These are phyloP conservation scores for Colletotrichum brevisporum DNA, from an alignment of 2,329 filamentous ascomycete genomes.

Conservation along the genomic window DNA sequence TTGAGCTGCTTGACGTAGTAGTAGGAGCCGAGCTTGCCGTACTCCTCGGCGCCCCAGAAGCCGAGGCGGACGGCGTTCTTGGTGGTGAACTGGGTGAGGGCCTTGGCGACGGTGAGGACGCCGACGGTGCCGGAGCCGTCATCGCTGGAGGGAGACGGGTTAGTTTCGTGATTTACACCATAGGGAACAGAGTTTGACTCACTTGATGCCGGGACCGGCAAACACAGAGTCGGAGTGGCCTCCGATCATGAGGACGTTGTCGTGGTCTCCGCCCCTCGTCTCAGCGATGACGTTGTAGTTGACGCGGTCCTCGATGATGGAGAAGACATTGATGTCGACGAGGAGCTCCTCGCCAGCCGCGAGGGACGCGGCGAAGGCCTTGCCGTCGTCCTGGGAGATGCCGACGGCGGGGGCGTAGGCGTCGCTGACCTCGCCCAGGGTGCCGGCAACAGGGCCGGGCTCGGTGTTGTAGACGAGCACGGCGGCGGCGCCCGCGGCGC, in stretches of 20 bases:
- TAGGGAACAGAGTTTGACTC: slow-evolving; percentile 37
- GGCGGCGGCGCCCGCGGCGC: slow-evolving; percentile 68
- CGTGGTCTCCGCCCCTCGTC: slow-evolving; percentile 61
- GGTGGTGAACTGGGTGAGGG: slow-evolving; percentile 58
- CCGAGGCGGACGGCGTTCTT: slow-evolving; percentile 65
- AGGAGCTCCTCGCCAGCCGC: slow-evolving; percentile 50
- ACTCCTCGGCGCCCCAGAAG: slow-evolving; percentile 68
- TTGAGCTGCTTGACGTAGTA: slow-evolving; percentile 61
- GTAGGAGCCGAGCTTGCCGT: slow-evolving; percentile 63
- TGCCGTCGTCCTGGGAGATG: slow-evolving; percentile 63
- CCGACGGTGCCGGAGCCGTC: slow-evolving; percentile 70
- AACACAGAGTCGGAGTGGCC: slow-evolving; percentile 63
- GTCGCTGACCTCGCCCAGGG: slow-evolving; percentile 63
- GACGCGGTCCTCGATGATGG: slow-evolving; percentile 61
- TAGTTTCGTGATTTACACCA: neutral
- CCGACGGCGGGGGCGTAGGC: slow-evolving; percentile 66
- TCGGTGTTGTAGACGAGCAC: slow-evolving; percentile 76
- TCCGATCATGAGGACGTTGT: slow-evolving; percentile 64
- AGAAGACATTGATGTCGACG: slow-evolving; percentile 58
- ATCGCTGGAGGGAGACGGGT: slow-evolving; percentile 54
- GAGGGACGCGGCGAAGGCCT: slow-evolving; percentile 49
- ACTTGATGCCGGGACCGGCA: slow-evolving; percentile 72
- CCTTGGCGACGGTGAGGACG: slow-evolving; percentile 61
- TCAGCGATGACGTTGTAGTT: slow-evolving; percentile 67
- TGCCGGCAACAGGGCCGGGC: slow-evolving; percentile 64